A percentile compares a stretch with the other conserved stretches of the same genome.
Conservation (phyloP, 371 early-diverging fungal genomes). For the Haplosporangium sp. region DNA sequence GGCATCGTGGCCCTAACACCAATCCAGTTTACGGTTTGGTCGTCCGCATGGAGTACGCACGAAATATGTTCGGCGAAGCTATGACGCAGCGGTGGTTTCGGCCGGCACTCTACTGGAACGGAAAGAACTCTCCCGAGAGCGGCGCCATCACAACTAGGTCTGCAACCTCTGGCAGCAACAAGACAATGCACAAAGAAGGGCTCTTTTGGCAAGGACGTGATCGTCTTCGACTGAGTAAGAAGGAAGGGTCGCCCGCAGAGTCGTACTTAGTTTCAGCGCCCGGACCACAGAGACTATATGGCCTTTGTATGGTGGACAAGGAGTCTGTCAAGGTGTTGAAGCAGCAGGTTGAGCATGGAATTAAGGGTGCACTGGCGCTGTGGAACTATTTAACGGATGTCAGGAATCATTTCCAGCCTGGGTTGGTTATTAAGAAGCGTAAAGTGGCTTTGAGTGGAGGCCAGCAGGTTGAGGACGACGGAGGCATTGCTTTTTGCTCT, state of each 20-base stretch:
- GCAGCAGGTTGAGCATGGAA: slow-evolving; percentile 47
- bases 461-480: slow-evolving; percentile 57
- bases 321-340: slow-evolving; percentile 61
- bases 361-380: slow-evolving; percentile 37
- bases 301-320: slow-evolving; percentile 62
- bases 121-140: slow-evolving; percentile 59
- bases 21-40: slow-evolving; percentile 76
- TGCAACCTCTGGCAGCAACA: neutral
- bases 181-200: slow-evolving; percentile 58
- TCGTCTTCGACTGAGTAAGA: slow-evolving; percentile 63
- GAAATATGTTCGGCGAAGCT: slow-evolving; percentile 58
- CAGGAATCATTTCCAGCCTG: slow-evolving; percentile 44
- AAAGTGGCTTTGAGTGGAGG: slow-evolving; percentile 30
- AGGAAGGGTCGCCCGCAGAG: slow-evolving; percentile 73
- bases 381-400: slow-evolving; percentile 58
- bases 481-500: slow-evolving; percentile 64
- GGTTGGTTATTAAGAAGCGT: slow-evolving; percentile 24
- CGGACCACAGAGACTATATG: slow-evolving; percentile 28
- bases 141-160: neutral
- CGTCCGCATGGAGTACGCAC: slow-evolving; percentile 68
- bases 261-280: slow-evolving; percentile 61
- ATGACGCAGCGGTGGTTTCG: slow-evolving; percentile 62
- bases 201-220: slow-evolving; percentile 69
- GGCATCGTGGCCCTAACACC: slow-evolving; percentile 77
- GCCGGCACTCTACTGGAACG: slow-evolving; percentile 76